A percentile compares a stretch with the other conserved stretches of the same genome.
These are phyloP conservation scores for Colletotrichum navitas DNA, from an alignment of 2,329 filamentous ascomycete species.

Conservation along the genomic window DNA sequence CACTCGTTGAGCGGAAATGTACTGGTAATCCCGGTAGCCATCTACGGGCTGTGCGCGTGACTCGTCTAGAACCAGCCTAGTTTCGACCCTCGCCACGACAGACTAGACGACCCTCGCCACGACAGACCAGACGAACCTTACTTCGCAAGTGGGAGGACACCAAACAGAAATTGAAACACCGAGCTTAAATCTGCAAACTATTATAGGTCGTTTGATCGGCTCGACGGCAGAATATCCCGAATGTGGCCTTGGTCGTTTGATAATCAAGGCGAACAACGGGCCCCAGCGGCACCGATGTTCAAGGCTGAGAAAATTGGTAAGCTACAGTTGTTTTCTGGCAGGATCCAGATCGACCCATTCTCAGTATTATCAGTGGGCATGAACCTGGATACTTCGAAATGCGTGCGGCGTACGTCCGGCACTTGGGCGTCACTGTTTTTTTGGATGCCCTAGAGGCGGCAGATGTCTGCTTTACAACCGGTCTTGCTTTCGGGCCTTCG, in stretches of 20 bases:
- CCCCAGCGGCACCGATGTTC: neutral
- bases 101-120: neutral
- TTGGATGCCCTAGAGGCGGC: neutral
- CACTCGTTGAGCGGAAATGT: neutral
- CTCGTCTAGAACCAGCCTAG: neutral
- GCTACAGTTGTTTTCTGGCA: neutral
- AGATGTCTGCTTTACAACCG: neutral
- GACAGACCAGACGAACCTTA: constrained; percentile 4
- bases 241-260: neutral
- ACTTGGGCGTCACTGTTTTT: neutral
- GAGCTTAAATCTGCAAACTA: neutral
- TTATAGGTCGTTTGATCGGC: neutral
- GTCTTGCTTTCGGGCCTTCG: neutral
- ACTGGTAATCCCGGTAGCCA: neutral
- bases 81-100: neutral
- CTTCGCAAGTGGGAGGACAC: neutral
- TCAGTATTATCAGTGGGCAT: neutral
- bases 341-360: neutral
- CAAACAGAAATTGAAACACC: neutral
- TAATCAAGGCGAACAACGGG: neutral
- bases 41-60: neutral
- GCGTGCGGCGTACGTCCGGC: neutral
- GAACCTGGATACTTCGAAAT: neutral
- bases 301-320: neutral
- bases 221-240: neutral